These are phyloP conservation scores for Drosera spatulata DNA, from an alignment of 179 eudicot species.

Conservation along the genomic window DNA sequence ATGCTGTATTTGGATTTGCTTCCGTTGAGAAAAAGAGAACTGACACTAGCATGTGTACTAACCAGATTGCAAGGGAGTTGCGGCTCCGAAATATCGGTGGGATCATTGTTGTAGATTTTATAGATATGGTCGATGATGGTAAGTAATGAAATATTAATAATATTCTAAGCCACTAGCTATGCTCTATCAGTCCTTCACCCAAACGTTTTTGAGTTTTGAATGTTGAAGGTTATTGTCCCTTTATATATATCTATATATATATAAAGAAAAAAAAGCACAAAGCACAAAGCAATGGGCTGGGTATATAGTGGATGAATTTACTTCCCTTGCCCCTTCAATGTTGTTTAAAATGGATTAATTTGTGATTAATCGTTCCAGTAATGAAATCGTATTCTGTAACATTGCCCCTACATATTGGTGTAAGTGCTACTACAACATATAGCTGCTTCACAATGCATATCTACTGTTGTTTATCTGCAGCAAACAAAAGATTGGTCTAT, in stretches of 20 bases:
- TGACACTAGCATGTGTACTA: too few relatives aligned
- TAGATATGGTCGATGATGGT: too few relatives aligned
- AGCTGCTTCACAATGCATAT: not conserved
- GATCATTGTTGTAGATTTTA: constrained; percentile 52
- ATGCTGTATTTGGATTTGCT: constrained; percentile 3
- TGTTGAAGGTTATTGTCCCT: too few relatives aligned
- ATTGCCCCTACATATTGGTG: not conserved
- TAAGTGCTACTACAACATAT: not conserved
- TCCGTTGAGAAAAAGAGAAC: too few relatives aligned
- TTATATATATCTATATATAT: too few relatives aligned
- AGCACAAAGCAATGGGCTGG: too few relatives aligned
- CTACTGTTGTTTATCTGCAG: constrained; percentile 25
- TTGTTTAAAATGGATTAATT: too few relatives aligned
- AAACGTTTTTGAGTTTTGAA: too few relatives aligned
- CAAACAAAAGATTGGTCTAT: constrained; percentile 73
- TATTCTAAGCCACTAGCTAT: constrained; percentile 57
- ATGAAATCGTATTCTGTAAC: too few relatives aligned
- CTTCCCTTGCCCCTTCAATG: not conserved
- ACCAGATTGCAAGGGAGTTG: constrained; percentile 91
- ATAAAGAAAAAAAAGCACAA: too few relatives aligned
- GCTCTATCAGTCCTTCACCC: constrained; percentile 6
- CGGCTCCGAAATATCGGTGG: constrained; percentile 97
- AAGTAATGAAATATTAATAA: constrained; percentile 66
- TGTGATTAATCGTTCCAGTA: too few relatives aligned
- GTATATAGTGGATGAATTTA: not conserved